Conservation (phyloP, 805 yeast species). For the Candida coleopterorum region DNA sequence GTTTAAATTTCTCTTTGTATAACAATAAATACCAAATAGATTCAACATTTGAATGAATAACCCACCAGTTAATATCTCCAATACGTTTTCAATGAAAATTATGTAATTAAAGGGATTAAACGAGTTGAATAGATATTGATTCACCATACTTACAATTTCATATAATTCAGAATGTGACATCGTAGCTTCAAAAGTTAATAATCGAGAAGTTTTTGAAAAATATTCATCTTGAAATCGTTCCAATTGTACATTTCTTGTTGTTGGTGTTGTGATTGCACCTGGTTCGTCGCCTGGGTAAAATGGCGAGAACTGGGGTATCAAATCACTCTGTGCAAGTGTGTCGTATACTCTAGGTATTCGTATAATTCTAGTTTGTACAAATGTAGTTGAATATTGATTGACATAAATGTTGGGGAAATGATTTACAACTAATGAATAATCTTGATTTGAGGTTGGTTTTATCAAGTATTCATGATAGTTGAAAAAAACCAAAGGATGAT, state of each 20-base stretch:
- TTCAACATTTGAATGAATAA: slow-evolving; percentile 22
- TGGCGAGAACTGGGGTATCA: slow-evolving; percentile 53
- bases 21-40: slow-evolving; percentile 12
- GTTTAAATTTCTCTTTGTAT: slow-evolving; percentile 26
- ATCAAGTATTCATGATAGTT: slow-evolving; percentile 62
- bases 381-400: slow-evolving; percentile 22
- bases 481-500: slow-evolving; percentile 49
- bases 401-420: slow-evolving; percentile 64
- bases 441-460: slow-evolving; percentile 12
- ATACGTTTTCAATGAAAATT: slow-evolving; percentile 31
- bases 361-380: slow-evolving; percentile 49
- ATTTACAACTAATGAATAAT: slow-evolving; percentile 44
- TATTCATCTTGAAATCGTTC: slow-evolving; percentile 29
- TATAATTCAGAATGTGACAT: slow-evolving; percentile 32
- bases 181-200: slow-evolving; percentile 36
- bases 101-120: slow-evolving; percentile 28
- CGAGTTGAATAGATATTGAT: slow-evolving; percentile 35
- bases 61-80: slow-evolving; percentile 38
- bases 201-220: slow-evolving; percentile 50
- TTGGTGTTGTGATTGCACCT: slow-evolving; percentile 38
- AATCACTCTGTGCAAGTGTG: slow-evolving; percentile 22
- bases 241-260: slow-evolving; percentile 25
- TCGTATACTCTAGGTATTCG: slow-evolving; percentile 55
- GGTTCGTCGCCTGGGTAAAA: slow-evolving; percentile 58
- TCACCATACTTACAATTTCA: slow-evolving; percentile 41